Base-by-base conservation (phyloP, 108 stramenopile genomes). In the Bacterosira constricta region DNA sequence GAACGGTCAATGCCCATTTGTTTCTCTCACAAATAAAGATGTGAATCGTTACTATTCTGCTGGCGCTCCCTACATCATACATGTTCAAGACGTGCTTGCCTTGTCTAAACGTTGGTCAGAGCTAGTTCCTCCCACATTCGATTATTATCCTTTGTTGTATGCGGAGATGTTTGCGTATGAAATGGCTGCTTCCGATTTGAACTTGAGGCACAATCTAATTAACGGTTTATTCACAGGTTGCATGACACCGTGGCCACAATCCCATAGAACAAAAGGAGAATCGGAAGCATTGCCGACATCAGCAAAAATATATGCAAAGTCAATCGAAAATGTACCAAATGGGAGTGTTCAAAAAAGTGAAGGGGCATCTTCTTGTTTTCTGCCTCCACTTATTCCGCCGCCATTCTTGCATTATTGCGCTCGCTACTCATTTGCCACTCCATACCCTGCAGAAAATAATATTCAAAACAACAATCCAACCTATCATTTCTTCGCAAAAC, bases 381-480 rank as follows among this genome's bases (percentile, higher is more conserved):
- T 64, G 18, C 50, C 65, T 26, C 69, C 75, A n/a, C 46, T 81
- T n/a, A 66, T 23, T 47, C 84, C 75, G 0, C 84, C 84, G 8
- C 81, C 81, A n/a, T 73, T 85, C 55, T 39, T 85, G 29, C 84
- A 85, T 66, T 85, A 85, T 45, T 85, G 84, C 31, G 38, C 63
- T 50, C 66, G 81, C 10, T 85, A 85, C 51, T 67, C 61, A 15
- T 75, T 79, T 63, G 78, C 25, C 12, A 74, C 66, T 17, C 73
- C 79, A 25, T 63, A 56, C 49, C 34, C 29, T 25, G 71, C 30
- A 39, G 45, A 21, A 0, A 61, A 30, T n/a, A 7, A 17, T 15
- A n/a, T n/a, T n/a, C 15, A 4, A 44, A 41, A 17, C 6, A 55
- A 36, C 17, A 60, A 58, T 0, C 55, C 30, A 32, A 53, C 49